Evolutionary conservation across 106 monocot genomes (phyloP), one percentile per base, ranked within the genome.

Genomic region (Narthecium ossifragum): DNA sequence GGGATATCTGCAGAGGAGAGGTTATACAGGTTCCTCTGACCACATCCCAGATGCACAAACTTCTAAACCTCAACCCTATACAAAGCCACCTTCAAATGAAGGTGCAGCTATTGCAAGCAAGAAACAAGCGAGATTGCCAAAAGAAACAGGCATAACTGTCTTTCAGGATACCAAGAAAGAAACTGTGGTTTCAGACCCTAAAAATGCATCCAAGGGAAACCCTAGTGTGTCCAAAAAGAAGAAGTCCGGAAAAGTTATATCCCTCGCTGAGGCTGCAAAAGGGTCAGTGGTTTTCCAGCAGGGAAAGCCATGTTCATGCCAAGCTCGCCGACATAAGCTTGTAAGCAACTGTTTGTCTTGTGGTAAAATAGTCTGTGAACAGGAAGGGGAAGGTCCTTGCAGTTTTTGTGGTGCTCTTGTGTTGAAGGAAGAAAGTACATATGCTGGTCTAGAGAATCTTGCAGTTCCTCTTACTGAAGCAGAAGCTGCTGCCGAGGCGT

Each of bases 321-420:
- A 98, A 70, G 98, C 98, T 34, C 84, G 98, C 21, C 64, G 87
- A 24, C 98, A 91, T 62, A 76, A 80, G 50, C 90, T 98, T 54
- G 84, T 98, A 61, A 91, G 98, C 65, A 91, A 98, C 54, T 98
- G 98, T 54, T 84, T 98, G 43, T 84, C 86, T 23, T 98, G 98
- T 77, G 98, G 98, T 40, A 98, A 91, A 65, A 91, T 98, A 58
- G 87, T 98, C 9, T 98, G 98, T 60, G 98, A 98, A 73, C 98
- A 98, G 69, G 98, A 98, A 73, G 91, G 98, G 24, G 98, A 91
- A 46, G 98, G 87, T 11, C 91, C 91, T 10, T 98, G 98, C 61
- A 85, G 77, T 66, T 98, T 91, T 55, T 98, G 98, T 59, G 98
- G 98, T 49, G 84, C 84, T 14, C 84, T 98, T 43, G 98, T 98